Percentiles rank a stretch among this genome's conserved stretches.
Evolutionary conservation across 1,284 basidiomycete species (phyloP).

Genomic region (Spongispora temasekensis): DNA sequence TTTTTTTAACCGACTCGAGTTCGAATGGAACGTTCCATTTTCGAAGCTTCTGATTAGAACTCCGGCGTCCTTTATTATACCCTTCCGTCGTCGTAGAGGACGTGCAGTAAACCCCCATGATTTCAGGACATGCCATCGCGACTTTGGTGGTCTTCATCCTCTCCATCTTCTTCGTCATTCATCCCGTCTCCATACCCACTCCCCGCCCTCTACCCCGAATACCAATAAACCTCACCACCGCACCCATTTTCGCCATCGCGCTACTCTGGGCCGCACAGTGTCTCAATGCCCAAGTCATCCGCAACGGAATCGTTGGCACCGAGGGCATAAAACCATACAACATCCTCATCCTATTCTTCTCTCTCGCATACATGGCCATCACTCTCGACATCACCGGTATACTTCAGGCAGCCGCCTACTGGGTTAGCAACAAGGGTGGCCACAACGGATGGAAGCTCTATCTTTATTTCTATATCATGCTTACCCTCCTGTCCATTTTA

Average conservation of each 20-base stretch:
- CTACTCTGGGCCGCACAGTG: conserved; percentile 77
- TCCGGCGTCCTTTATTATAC: neutral
- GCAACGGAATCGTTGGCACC: conserved; percentile 70
- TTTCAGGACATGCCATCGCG: conserved; percentile 54
- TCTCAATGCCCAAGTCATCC: conserved; percentile 64
- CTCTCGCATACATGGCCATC: conserved; percentile 92
- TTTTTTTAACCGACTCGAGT: neutral
- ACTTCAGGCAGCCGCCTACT: conserved; percentile 84
- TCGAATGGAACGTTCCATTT: neutral
- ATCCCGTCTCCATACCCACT: conserved; percentile 58
- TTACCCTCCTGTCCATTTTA: conserved; percentile 76
- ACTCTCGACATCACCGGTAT: conserved; percentile 91
- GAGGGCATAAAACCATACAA: conserved; percentile 89
- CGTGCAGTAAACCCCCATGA: conserved; percentile 36
- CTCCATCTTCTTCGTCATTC: conserved; percentile 74
- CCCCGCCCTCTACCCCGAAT: conserved; percentile 40
- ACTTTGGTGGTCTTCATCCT: conserved; percentile 73
- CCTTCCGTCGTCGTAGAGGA: too few species aligned
- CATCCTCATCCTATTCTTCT: conserved; percentile 91
- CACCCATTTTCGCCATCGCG: conserved; percentile 79
- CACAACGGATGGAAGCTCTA: conserved; percentile 72
- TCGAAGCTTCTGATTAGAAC: neutral
- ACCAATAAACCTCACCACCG: conserved; percentile 68
- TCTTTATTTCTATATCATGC: conserved; percentile 78
- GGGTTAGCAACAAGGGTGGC: conserved; percentile 80